Conservation (phyloP, 352 stramenopile genomes). For the Phytophthora tentaculata region DNA sequence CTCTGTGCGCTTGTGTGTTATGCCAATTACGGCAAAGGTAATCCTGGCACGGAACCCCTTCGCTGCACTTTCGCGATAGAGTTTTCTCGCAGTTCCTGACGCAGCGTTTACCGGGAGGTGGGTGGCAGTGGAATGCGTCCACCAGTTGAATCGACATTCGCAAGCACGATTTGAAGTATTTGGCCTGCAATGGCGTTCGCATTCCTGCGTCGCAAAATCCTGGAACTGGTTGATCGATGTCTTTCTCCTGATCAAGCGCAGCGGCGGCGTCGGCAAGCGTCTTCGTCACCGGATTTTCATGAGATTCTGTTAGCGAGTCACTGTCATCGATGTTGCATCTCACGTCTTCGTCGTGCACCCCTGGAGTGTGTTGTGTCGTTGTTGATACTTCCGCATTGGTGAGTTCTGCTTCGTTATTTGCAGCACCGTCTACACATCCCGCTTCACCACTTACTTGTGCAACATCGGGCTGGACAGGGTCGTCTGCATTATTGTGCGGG, state of each 20-base stretch:
- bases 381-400: constrained; percentile 1
- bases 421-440: neutral
- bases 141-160: constrained; percentile 66
- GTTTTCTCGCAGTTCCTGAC: constrained; percentile 52
- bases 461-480: too few relatives aligned
- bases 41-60: constrained; percentile 50
- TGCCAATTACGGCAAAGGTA: constrained; percentile 69
- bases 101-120: constrained; percentile 53
- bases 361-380: neutral
- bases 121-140: constrained; percentile 62
- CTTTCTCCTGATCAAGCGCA: constrained; percentile 7
- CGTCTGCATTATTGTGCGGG: neutral
- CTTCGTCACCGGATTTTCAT: neutral
- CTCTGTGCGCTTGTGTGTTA: constrained; percentile 64
- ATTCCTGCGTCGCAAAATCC: constrained; percentile 63
- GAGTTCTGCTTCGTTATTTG: neutral
- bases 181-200: constrained; percentile 50
- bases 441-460: neutral
- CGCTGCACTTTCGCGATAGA: constrained; percentile 53
- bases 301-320: neutral
- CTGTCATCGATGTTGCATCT: neutral
- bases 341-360: neutral
- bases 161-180: constrained; percentile 61
- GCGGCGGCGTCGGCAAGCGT: too few relatives aligned
- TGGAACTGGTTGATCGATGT: constrained; percentile 32